A percentile compares a stretch with the other conserved stretches of the same genome.
These are phyloP conservation scores for Hyaloscypha finlandica DNA, from an alignment of 495 filamentous ascomycete genomes.

Conservation along the genomic window DNA sequence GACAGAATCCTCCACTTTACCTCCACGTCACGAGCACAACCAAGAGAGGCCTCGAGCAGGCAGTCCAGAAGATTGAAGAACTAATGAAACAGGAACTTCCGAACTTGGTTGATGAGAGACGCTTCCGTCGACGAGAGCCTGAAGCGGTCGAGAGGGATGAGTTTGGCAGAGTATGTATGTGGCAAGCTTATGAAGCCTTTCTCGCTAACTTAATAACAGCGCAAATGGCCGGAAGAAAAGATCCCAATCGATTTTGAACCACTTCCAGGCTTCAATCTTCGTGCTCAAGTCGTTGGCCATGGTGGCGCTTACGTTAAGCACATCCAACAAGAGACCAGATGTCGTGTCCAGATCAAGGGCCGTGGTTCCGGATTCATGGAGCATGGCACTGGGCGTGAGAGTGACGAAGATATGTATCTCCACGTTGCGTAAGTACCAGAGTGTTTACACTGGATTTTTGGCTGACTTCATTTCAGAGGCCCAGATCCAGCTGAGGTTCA, in stretches of 20 bases:
- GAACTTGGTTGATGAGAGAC: conserved; percentile 91
- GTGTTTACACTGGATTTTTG: neutral
- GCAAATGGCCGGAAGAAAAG: conserved; percentile 98
- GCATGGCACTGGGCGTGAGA: conserved; percentile 76
- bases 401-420: conserved; percentile 92
- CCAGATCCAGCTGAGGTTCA: conserved; percentile 86
- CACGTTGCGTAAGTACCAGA: conserved; percentile 78
- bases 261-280: conserved; percentile 92
- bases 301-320: conserved; percentile 95
- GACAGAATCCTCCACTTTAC: conserved; percentile 87
- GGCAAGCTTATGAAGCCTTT: neutral
- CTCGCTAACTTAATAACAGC: conserved; percentile 52
- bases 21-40: conserved; percentile 93
- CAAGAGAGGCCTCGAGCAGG: conserved; percentile 88
- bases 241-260: conserved; percentile 90
- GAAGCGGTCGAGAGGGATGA: conserved; percentile 93
- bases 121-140: conserved; percentile 86
- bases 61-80: conserved; percentile 82
- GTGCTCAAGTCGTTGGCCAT: conserved; percentile 92
- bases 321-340: conserved; percentile 91
- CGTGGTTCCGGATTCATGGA: conserved; percentile 96
- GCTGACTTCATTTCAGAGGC: conserved; percentile 57
- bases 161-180: conserved; percentile 76
- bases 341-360: conserved; percentile 96
- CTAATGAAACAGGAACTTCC: conserved; percentile 96